Evolutionary conservation across 2,329 filamentous ascomycete species (phyloP), one percentile per base, ranked within the genome.

Genomic region (Chrysoporthe puriensis): DNA sequence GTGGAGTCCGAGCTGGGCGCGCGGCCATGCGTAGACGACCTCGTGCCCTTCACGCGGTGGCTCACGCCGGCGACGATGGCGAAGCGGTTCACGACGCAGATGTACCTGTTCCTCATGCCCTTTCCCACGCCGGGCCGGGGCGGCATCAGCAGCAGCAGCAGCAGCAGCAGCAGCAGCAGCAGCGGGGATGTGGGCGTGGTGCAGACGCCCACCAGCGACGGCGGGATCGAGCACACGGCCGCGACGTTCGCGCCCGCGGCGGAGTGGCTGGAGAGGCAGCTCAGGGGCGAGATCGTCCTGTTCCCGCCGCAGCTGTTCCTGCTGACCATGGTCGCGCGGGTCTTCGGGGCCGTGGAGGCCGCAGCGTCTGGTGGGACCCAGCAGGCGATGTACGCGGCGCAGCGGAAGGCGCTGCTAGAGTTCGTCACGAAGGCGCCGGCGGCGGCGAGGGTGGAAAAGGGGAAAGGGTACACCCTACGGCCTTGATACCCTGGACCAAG

Each of bases 51-150:
- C 75, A 97, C 94, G 0, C 88, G 93, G 64, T 98, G 96, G 96
- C 85, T 98, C 66, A 98, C 96, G 2, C 95, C 95, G 0, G 79
- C 83, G 0, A 88, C 86, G 70, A 81, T 90, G 1, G 86, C 89
- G 0, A 93, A 90, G 73, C 87, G 96, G 58, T 99, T 96, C 80
- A 93, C 92, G 0, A 97, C 95, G 0, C 94, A 97, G 76, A 98
- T 98, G 95, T 99, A 98, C 79, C 78, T 98, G 13, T 97, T 97
- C 79, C 90, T 96, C 78, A 84, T 97, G 2, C 94, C 94, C 0
- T 79, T 90, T 13, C 77, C 26, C 26, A 26, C 26, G 26, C 26
- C 26, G 26, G 26, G 26, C 26, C 26, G 26, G 26, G 26, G 26
- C 26, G 26, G 26, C 26, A 26, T 7, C 52, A n/a, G n/a, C n/a